Evolutionary conservation across 805 yeast genomes (phyloP), one percentile per base, ranked within the genome.

Genomic region (Jamesozyma rosinii): DNA sequence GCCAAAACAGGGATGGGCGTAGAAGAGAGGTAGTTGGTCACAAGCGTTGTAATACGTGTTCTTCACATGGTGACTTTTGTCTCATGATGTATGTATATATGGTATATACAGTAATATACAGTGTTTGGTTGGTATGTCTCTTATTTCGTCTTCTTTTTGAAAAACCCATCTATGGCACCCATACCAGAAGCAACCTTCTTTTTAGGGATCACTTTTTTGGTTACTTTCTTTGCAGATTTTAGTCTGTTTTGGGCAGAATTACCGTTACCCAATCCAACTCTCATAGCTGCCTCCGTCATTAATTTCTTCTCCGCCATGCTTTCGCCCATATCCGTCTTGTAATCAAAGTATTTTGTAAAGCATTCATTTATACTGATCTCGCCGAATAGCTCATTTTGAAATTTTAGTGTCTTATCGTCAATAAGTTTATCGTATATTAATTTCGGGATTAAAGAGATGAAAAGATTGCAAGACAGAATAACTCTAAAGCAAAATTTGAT

Each of bases 121-220:
- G 30, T 27, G 30, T 9, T 13, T 13, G 30, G 9, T 27, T 27
- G 9, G 11, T 9, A 10, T 27, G 9, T 13, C 6, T 30, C n/a
- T 30, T 17, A n/a, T 30, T 30, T 30, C 6, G 13, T 30, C n/a
- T 30, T n/a, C 49, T 65, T 74, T 49, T 71, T 76, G 59, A 80
- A 82, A 50, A 83, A 80, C 42, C 76, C 73, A 54, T 83, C 90
- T 22, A 83, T 63, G 1, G 87, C 85, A 1, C 92, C 88, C 50
- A 67, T 75, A 1, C 81, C 81, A 1, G 68, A 66, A 1, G 75
- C 76, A 2, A 76, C 77, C 45, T 68, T 70, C 37, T 59, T 63
- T 53, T 64, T 70, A 37, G 54, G 63, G 0, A 52, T 51, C 3
- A 54, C 43, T 15, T 63, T 57, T 42, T 59, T 50, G 36, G 47